Evolutionary conservation across 83 land plant species (phyloP), one percentile per base, ranked within the genome.

Genomic region (Picea abies): DNA sequence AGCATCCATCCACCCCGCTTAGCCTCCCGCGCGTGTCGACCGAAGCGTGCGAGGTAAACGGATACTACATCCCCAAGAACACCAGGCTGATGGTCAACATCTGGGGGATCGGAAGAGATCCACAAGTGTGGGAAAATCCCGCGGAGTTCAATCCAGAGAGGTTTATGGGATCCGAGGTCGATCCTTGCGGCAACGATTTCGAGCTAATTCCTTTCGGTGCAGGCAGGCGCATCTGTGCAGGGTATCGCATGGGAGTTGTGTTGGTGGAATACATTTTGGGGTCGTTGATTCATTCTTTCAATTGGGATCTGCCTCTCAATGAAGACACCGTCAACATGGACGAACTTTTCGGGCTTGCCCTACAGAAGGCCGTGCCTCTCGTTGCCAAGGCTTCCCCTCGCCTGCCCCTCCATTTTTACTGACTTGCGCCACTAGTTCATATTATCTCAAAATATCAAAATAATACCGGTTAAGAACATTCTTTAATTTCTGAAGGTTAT

Each of bases 331-430:
- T 81, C 0, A 70, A 81, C 76, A 87, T 87, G 89, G 86, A 84
- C 1, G 89, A 87, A 68, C n/a, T 60, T 0, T 84, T 84, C 49
- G 86, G 89, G 1, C 69, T 87, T 11, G 86, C 86, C 3, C 37
- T 87, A 39, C 89, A 84, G 71, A 87, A 81, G 76, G 85, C 84
- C 3, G 88, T 83, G 63, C 88, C 85, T 0, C 83, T 86, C 22
- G 44, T 65, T 3, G 88, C 85, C 6, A 32, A 83, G 63, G 80
- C 29, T 29, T 29, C 29, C 29, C 29, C 29, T 29, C 29, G 29
- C 0, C 29, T 29, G 29, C 29, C 29, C 29, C 29, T 29, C 29
- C 29, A 29, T 29, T 29, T 29, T 29, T 29, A 29, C 29, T 29
- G 29, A 29, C 29, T 29, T 29, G 29, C 29, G 29, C 29, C 29